These are phyloP conservation scores for Gaultheria prostrata DNA, from an alignment of 148 eudicot species.

Conservation along the genomic window DNA sequence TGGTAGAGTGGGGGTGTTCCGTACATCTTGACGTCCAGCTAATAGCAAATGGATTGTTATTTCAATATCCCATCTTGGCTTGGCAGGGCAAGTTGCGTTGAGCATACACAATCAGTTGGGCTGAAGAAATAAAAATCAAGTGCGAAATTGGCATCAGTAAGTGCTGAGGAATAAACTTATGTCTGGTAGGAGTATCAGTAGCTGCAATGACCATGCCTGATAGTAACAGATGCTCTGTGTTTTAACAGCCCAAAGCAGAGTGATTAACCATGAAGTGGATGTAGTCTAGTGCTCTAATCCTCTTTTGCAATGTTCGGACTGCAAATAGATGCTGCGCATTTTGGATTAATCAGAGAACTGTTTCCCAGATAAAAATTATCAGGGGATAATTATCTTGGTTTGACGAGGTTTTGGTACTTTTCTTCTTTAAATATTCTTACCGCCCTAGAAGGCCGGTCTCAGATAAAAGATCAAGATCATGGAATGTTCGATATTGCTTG, in stretches of 20 bases:
- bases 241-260: background rate
- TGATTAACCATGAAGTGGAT: conserved; percentile 1
- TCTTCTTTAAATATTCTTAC: background rate
- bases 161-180: background rate
- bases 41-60: background rate
- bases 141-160: background rate
- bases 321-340: background rate
- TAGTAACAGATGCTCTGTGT: background rate
- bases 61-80: background rate
- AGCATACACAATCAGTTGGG: background rate
- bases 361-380: background rate
- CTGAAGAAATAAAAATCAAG: background rate
- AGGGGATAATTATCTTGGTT: background rate
- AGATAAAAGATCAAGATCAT: too few relatives aligned
- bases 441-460: too few relatives aligned
- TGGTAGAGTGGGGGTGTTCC: background rate
- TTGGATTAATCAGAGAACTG: background rate
- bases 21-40: background rate
- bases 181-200: background rate
- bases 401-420: background rate
- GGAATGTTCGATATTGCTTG: background rate
- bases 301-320: background rate
- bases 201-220: background rate
- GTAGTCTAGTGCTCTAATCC: background rate
- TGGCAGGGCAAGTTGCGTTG: background rate